A percentile compares a stretch with the other conserved stretches of the same genome.
Conservation (phyloP, 768 basidiomycete species). For the Termitomyces sp. region DNA sequence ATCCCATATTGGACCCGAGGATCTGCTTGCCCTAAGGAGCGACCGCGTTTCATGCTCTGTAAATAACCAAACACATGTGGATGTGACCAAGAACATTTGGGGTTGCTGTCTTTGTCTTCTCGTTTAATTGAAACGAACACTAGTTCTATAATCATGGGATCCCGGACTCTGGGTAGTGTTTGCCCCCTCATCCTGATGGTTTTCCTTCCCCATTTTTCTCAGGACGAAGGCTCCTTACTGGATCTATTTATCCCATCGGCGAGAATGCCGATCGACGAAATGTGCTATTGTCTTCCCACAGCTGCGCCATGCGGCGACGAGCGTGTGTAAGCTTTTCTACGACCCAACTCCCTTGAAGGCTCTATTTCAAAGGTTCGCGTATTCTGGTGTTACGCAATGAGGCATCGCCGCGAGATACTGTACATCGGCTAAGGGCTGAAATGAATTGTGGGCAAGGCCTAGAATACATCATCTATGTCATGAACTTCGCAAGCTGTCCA, state of each 20-base stretch:
- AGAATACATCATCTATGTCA: constrained; percentile 16
- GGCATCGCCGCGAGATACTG: neutral
- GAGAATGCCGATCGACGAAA: neutral
- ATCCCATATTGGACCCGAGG: too few relatives aligned
- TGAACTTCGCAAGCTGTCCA: neutral
- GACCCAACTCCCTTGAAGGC: neutral
- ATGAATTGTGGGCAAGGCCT: neutral
- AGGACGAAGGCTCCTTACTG: neutral
- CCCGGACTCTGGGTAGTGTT: neutral
- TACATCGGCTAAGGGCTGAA: neutral
- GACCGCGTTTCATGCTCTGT: neutral
- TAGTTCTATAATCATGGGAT: neutral
- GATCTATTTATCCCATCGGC: neutral
- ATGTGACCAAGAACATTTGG: neutral
- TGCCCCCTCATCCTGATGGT: neutral
- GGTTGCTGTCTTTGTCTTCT: neutral
- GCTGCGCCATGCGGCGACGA: constrained; percentile 4
- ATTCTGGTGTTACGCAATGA: neutral
- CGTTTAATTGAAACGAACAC: neutral
- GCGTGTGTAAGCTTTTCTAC: neutral
- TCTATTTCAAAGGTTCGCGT: neutral
- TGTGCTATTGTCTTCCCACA: constrained; percentile 2
- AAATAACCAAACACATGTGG: neutral
- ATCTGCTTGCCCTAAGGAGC: neutral
- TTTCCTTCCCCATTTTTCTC: neutral